A percentile compares a stretch with the other conserved stretches of the same genome.
Evolutionary conservation across 495 filamentous ascomycete species (phyloP).

Genomic region (Penicillium salamii): DNA sequence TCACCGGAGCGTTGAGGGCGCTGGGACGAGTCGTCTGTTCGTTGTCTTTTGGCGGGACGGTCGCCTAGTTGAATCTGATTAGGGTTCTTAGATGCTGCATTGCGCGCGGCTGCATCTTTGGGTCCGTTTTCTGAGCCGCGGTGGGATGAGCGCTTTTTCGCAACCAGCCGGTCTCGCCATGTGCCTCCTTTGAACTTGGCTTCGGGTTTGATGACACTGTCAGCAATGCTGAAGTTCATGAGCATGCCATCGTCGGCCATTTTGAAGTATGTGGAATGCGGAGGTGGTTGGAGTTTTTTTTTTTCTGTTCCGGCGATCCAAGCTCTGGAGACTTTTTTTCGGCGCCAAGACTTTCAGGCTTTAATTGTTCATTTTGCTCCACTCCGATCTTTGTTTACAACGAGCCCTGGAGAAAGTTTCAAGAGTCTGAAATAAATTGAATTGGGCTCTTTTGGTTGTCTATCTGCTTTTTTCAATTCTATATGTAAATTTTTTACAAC

Average conservation of each 20-base stretch:
- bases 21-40: slow-evolving; percentile 24
- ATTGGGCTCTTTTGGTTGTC: too few species aligned
- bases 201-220: slow-evolving; percentile 56
- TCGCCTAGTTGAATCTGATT: slow-evolving; percentile 35
- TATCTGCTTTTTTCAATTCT: not conserved
- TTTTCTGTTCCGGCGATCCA: slow-evolving; percentile 12
- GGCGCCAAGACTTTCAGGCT: slow-evolving; percentile 24
- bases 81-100: slow-evolving; percentile 32
- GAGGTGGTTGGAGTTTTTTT: slow-evolving; percentile 1
- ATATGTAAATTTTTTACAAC: not conserved
- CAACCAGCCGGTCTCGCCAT: slow-evolving; percentile 84
- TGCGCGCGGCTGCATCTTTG: slow-evolving; percentile 15
- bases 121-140: slow-evolving; percentile 32
- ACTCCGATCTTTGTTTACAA: too few species aligned
- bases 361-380: slow-evolving; percentile 36
- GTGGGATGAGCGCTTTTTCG: slow-evolving; percentile 66
- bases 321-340: slow-evolving; percentile 30
- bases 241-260: slow-evolving; percentile 97
- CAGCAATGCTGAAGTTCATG: slow-evolving; percentile 80
- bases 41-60: slow-evolving; percentile 41
- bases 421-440: too few species aligned
- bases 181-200: slow-evolving; percentile 80
- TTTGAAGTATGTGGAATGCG: slow-evolving; percentile 7
- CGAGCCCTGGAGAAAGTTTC: too few species aligned
- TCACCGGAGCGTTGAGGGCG: slow-evolving; percentile 7